Evolutionary conservation across 1,284 basidiomycete genomes (phyloP).

Genomic region (Phlebopus sp.): DNA sequence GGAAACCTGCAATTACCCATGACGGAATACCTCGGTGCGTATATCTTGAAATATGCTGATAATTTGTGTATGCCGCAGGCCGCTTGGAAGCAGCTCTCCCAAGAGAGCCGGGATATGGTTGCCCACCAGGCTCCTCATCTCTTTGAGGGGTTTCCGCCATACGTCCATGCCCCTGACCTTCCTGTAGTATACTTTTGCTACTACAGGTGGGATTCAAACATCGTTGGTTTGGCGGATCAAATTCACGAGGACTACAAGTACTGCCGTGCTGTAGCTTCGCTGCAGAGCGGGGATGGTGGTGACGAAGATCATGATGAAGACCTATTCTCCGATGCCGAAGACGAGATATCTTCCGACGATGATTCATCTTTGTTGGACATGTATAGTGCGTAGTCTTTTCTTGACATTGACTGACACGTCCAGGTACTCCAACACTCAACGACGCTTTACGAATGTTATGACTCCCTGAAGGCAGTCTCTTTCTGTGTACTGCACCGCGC

Average conservation of each 20-base stretch:
- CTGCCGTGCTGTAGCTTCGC: not conserved
- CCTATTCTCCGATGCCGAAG: not conserved
- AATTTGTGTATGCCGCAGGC: not conserved
- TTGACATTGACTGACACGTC: slow-evolving; percentile 6
- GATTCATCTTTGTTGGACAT: not conserved
- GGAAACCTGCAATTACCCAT: not conserved
- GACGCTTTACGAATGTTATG: not conserved
- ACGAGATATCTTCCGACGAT: not conserved
- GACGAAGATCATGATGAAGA: not conserved
- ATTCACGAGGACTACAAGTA: not conserved
- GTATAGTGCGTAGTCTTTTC: slow-evolving; percentile 8
- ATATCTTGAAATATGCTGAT: slow-evolving; percentile 12
- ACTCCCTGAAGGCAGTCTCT: not conserved
- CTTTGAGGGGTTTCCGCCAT: not conserved
- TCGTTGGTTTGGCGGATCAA: slow-evolving; percentile 18
- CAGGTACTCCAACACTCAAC: not conserved
- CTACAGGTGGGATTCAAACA: slow-evolving; percentile 21
- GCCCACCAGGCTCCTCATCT: slow-evolving; percentile 2
- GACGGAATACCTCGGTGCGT: slow-evolving; percentile 27
- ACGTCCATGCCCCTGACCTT: slow-evolving; percentile 7
- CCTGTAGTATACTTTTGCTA: slow-evolving; percentile 14
- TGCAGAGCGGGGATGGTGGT: not conserved
- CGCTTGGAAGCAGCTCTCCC: slow-evolving; percentile 14
- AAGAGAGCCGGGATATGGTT: slow-evolving; percentile 8
- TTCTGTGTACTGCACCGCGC: no score